Evolutionary conservation across 2,329 filamentous ascomycete genomes (phyloP).

Genomic region (Calycina herbarum): DNA sequence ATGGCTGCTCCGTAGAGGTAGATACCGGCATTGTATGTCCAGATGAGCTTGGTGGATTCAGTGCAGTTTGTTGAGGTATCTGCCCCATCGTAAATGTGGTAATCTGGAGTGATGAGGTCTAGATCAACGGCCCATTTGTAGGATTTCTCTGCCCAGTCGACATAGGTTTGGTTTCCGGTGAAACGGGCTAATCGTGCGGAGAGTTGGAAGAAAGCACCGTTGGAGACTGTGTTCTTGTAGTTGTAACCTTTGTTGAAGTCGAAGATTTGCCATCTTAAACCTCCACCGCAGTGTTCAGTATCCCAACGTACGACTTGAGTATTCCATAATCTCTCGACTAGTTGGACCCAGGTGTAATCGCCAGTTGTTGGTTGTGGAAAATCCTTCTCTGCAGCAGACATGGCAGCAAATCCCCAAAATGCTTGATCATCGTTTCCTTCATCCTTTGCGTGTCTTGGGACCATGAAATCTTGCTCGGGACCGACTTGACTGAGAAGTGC

Average conservation of each 20-base stretch:
- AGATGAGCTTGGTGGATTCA: constrained; percentile 53
- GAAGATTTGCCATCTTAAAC: constrained; percentile 81
- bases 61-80: constrained; percentile 52
- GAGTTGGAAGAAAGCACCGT: constrained; percentile 81
- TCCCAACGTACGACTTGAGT: constrained; percentile 73
- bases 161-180: constrained; percentile 65
- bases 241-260: constrained; percentile 72
- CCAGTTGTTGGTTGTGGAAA: constrained; percentile 59
- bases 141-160: constrained; percentile 65
- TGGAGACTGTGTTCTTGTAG: constrained; percentile 82
- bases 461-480: constrained; percentile 59
- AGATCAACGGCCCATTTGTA: constrained; percentile 63
- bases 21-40: constrained; percentile 66
- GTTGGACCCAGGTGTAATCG: constrained; percentile 63
- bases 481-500: constrained; percentile 63
- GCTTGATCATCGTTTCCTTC: constrained; percentile 75
- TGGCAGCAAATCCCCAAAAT: constrained; percentile 69
- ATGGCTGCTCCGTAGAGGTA: constrained; percentile 65
- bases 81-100: constrained; percentile 64
- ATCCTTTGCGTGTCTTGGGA: constrained; percentile 53
- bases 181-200: constrained; percentile 72
- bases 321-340: constrained; percentile 73
- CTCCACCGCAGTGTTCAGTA: constrained; percentile 64
- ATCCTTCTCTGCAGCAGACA: constrained; percentile 68
- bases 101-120: constrained; percentile 56